phyloP scores from a whole-genome alignment of 2,329 filamentous ascomycete genomes.

The Neospermospora avenae region DNA sequence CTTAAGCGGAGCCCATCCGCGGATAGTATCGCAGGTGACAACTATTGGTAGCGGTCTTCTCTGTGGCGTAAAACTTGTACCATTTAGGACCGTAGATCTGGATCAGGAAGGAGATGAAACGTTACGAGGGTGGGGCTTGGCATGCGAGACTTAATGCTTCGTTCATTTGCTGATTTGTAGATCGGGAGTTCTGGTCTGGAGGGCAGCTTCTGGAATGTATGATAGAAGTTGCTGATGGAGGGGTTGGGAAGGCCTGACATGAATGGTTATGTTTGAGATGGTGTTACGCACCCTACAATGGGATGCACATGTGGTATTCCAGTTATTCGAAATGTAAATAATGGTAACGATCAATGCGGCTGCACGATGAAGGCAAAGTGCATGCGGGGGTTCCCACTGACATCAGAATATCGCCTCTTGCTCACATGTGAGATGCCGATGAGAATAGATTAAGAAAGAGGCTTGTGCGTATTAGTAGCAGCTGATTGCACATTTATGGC shows the following conservation, averaged over 20 bases:
- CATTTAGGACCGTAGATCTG: neutral
- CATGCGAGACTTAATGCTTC: neutral
- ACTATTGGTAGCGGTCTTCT: neutral
- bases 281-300: no score
- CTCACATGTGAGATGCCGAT: neutral
- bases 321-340: neutral
- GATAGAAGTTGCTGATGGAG: neutral
- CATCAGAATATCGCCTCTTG: neutral
- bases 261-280: neutral
- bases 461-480: neutral
- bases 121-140: slow-evolving; percentile 11
- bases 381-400: neutral
- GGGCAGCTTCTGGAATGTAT: neutral
- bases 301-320: neutral
- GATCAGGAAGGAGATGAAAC: slow-evolving; percentile 14
- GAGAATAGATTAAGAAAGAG: neutral
- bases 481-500: neutral
- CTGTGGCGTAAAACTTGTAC: slow-evolving; percentile 2
- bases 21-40: neutral
- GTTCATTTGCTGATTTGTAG: neutral
- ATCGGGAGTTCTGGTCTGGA: neutral
- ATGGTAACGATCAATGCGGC: neutral
- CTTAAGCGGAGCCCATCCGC: slow-evolving; percentile 9
- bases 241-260: neutral
- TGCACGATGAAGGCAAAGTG: neutral